Percentiles rank a stretch among this genome's conserved stretches.
Conservation (phyloP, 306 rosid genomes). For the Prinsepia uniflora region DNA sequence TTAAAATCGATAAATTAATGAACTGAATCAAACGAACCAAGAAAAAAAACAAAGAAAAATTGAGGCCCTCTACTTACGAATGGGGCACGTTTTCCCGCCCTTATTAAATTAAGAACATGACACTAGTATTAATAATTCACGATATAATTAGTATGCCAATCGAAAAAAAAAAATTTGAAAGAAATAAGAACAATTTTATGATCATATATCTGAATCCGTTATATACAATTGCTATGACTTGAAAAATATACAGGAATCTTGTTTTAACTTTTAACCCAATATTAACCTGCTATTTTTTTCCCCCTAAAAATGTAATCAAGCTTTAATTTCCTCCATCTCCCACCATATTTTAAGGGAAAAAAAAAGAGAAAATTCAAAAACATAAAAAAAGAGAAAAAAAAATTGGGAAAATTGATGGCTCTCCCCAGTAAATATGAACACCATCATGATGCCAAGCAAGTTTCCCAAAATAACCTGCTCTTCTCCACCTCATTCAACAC, state of each 20-base stretch:
- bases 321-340: neutral
- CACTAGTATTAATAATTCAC: too few relatives aligned
- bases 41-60: too few relatives aligned
- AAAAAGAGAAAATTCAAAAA: too few relatives aligned
- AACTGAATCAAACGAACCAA: too few relatives aligned
- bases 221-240: constrained; percentile 19
- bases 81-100: too few relatives aligned
- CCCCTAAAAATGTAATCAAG: neutral
- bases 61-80: too few relatives aligned
- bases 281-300: neutral
- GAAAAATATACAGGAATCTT: neutral
- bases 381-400: neutral
- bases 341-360: neutral
- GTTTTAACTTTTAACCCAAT: neutral
- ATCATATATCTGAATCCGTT: constrained; percentile 8
- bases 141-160: too few relatives aligned
- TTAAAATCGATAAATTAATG: too few relatives aligned
- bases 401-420: neutral
- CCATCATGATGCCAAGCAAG: constrained; percentile 77
- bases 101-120: too few relatives aligned
- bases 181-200: too few relatives aligned
- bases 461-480: constrained; percentile 81
- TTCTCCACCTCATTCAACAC: constrained; percentile 70
- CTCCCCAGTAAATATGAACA: neutral
- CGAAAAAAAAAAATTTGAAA: neutral